Conservation (phyloP, 225 moss, liverwort and hornwort species). For the Polytrichum commune region DNA sequence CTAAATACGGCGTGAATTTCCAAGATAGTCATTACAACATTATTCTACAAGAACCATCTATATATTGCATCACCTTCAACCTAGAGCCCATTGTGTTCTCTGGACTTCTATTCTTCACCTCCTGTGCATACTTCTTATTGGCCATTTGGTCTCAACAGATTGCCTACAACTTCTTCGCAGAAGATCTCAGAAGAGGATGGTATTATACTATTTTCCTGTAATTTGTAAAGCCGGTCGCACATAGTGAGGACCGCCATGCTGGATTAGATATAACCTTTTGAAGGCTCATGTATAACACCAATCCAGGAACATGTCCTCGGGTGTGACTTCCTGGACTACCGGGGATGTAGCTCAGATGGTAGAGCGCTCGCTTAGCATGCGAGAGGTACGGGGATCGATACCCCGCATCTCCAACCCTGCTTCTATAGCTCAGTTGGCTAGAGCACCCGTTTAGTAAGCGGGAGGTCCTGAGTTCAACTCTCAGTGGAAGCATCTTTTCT, state of each 20-base stretch:
- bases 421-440: no score
- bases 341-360: slow-evolving; percentile 95
- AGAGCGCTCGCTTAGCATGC: slow-evolving; percentile 98
- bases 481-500: no score
- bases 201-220: not conserved
- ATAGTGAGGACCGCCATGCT: rapidly evolving
- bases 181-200: not conserved
- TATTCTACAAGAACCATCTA: no score
- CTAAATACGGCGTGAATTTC: no score
- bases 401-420: slow-evolving; percentile 65
- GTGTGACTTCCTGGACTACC: rapidly evolving
- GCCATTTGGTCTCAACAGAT: no score
- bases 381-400: slow-evolving; percentile 96
- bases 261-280: not conserved
- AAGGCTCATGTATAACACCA: rapidly evolving
- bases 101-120: no score
- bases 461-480: not conserved
- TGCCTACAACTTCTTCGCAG: no score
- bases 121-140: no score
- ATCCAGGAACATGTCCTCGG: rapidly evolving
- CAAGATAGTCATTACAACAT: no score
- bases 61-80: no score
- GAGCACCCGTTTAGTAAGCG: no score
- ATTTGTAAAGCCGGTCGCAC: not conserved
- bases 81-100: no score